Evolutionary conservation across 495 filamentous ascomycete species (phyloP).

Genomic region (Tuber borchii): DNA sequence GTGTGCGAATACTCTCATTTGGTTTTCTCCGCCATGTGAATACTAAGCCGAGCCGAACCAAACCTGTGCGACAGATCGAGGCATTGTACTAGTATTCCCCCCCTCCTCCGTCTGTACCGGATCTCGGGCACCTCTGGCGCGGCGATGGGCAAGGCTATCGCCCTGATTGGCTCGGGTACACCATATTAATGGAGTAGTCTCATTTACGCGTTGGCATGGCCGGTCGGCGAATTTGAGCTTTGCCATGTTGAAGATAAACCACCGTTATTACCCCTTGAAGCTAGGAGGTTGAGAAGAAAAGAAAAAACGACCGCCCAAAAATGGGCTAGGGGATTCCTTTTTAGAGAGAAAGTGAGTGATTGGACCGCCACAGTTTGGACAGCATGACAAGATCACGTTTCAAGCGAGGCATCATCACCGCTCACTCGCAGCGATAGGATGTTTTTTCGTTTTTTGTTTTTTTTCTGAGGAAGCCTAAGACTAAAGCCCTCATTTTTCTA

Average conservation of each 20-base stretch:
- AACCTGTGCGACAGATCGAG: background rate
- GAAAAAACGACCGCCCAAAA: background rate
- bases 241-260: background rate
- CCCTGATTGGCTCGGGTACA: background rate
- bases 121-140: background rate
- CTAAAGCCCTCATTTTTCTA: background rate
- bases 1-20: background rate
- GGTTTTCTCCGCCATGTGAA: background rate
- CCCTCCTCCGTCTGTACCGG: background rate
- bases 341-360: background rate
- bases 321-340: background rate
- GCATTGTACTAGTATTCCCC: too few relatives aligned
- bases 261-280: background rate
- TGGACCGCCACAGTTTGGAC: background rate
- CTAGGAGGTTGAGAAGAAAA: background rate
- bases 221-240: background rate
- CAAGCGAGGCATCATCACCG: background rate
- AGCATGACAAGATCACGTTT: background rate
- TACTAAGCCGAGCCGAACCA: background rate
- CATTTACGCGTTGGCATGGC: background rate
- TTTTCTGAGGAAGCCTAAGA: background rate
- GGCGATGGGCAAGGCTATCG: background rate
- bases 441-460: background rate
- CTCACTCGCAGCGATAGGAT: background rate
- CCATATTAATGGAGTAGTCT: background rate